Conservation (phyloP, 306 rosid species). For the Benincasa hispida region DNA sequence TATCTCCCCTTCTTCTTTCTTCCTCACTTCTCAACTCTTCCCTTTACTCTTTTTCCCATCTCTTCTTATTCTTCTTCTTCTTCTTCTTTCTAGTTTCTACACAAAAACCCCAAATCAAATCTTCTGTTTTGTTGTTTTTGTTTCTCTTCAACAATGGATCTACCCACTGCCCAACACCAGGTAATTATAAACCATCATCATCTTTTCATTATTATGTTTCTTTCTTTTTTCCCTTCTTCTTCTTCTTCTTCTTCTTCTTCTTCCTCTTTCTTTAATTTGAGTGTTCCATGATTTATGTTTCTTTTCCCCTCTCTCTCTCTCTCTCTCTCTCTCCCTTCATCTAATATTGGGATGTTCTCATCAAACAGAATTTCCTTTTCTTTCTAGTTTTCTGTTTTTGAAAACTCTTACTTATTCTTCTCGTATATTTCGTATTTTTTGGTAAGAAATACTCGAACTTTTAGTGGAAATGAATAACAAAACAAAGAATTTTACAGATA, state of each 20-base stretch:
- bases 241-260: too few relatives aligned
- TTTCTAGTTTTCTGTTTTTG: too few relatives aligned
- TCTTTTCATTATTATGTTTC: background rate
- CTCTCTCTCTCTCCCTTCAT: background rate
- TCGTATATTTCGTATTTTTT: too few relatives aligned
- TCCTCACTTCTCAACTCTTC: background rate
- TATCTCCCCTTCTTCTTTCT: background rate
- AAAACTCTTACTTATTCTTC: too few relatives aligned
- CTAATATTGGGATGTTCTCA: background rate
- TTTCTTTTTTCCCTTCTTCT: too few relatives aligned
- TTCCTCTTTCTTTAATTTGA: background rate
- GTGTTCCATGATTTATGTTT: background rate
- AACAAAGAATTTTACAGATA: too few relatives aligned
- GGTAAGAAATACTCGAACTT: too few relatives aligned
- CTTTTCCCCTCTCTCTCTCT: too few relatives aligned
- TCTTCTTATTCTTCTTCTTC: background rate
- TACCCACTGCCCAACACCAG: slow-evolving; percentile 1
- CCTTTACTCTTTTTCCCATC: background rate
- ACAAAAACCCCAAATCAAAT: background rate
- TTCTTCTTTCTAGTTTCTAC: too few relatives aligned
- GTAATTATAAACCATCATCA: background rate
- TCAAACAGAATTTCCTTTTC: background rate
- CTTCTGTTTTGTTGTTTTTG: background rate
- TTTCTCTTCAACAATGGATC: slow-evolving; percentile 1
- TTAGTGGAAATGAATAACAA: too few relatives aligned